Evolutionary conservation across 495 filamentous ascomycete species (phyloP).

Genomic region (Daldinia concentrica): DNA sequence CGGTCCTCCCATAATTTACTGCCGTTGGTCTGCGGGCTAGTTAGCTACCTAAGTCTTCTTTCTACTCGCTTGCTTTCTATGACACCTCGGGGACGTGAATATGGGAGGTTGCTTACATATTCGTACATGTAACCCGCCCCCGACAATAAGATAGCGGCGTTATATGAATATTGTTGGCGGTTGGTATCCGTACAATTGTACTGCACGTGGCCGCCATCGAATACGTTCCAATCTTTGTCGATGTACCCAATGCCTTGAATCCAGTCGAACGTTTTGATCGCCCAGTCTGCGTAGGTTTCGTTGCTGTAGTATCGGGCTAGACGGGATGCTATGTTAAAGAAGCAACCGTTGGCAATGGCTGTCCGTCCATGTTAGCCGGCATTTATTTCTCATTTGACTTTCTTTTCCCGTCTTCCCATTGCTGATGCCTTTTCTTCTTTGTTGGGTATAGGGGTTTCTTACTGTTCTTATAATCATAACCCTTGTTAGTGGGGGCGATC

Average conservation of each 20-base stretch:
- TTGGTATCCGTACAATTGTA: constrained; percentile 71
- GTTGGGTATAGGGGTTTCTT: constrained; percentile 20
- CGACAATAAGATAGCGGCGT: constrained; percentile 73
- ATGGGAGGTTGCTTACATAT: constrained; percentile 56
- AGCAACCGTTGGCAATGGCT: constrained; percentile 81
- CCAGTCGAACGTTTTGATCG: constrained; percentile 80
- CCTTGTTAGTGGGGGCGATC: constrained; percentile 77
- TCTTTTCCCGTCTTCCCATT: background rate
- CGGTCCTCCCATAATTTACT: constrained; percentile 67
- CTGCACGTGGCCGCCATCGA: constrained; percentile 75
- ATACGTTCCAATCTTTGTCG: constrained; percentile 70
- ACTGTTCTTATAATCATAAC: constrained; percentile 92
- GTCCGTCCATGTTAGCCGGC: background rate
- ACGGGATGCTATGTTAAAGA: constrained; percentile 85
- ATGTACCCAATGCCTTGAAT: constrained; percentile 68
- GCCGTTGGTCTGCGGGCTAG: constrained; percentile 61
- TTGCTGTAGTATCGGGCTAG: constrained; percentile 82
- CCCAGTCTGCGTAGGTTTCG: constrained; percentile 79
- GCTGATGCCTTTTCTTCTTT: background rate
- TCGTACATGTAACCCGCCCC: constrained; percentile 85
- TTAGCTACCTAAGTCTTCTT: constrained; percentile 1
- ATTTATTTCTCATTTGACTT: background rate
- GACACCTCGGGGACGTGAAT: background rate
- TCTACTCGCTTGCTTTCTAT: background rate
- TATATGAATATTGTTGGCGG: constrained; percentile 78